phyloP scores from a whole-genome alignment of 1,139 yeast species.

The Sugiyamaella xylanicola region DNA sequence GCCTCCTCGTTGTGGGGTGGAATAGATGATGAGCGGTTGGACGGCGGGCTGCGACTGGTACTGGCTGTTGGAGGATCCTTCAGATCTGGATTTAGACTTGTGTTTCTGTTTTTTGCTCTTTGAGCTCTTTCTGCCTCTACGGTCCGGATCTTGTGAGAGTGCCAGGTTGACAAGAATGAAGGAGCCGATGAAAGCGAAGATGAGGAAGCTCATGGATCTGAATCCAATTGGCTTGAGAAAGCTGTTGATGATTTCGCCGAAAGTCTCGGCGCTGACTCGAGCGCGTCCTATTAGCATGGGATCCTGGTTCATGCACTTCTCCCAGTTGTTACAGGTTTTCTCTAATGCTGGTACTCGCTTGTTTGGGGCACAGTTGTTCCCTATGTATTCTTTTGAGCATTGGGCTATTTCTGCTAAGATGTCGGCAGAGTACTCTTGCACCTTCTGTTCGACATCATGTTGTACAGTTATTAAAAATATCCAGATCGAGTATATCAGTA shows the following conservation, averaged over 20 bases:
- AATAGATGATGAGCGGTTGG: background rate
- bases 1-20: background rate
- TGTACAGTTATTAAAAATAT: slow-evolving; percentile 62
- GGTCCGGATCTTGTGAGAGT: slow-evolving; percentile 19
- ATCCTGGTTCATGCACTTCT: slow-evolving; percentile 82
- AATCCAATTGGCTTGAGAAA: slow-evolving; percentile 74
- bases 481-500: slow-evolving; percentile 57
- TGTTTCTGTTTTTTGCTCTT: background rate
- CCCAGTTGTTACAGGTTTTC: slow-evolving; percentile 72
- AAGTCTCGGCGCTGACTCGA: slow-evolving; percentile 73
- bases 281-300: slow-evolving; percentile 79
- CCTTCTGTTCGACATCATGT: slow-evolving; percentile 68
- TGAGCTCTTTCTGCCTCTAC: background rate
- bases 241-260: slow-evolving; percentile 80
- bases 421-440: slow-evolving; percentile 64
- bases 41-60: background rate
- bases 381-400: slow-evolving; percentile 69
- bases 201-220: slow-evolving; percentile 63
- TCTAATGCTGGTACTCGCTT: slow-evolving; percentile 70
- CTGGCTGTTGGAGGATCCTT: background rate
- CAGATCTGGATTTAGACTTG: background rate
- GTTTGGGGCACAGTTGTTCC: slow-evolving; percentile 66
- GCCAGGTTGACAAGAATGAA: slow-evolving; percentile 26
- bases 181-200: slow-evolving; percentile 43
- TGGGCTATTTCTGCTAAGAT: slow-evolving; percentile 64